Evolutionary conservation across 2,329 filamentous ascomycete genomes (phyloP).

Genomic region (Trichoderma polysporum): DNA sequence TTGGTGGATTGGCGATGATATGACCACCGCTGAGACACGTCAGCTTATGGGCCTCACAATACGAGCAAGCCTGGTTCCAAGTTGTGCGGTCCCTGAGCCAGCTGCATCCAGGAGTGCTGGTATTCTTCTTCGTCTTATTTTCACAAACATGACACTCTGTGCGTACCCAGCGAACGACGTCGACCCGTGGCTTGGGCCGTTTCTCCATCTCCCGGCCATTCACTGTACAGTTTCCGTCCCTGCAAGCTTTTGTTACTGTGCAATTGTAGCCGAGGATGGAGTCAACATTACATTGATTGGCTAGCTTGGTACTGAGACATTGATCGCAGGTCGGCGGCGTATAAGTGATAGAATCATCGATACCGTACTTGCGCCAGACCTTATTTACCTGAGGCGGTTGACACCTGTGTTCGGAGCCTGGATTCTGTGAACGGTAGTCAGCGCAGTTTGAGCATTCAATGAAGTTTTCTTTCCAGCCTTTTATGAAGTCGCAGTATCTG

Average conservation of each 20-base stretch:
- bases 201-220: slow-evolving; percentile 17
- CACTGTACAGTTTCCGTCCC: slow-evolving; percentile 5
- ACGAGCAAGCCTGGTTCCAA: slow-evolving; percentile 27
- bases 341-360: slow-evolving; percentile 21
- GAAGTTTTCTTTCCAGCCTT: slow-evolving; percentile 7
- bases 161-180: slow-evolving; percentile 27
- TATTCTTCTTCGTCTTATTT: slow-evolving; percentile 17
- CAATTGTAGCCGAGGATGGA: slow-evolving; percentile 25
- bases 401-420: slow-evolving; percentile 20
- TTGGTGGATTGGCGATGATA: slow-evolving; percentile 18
- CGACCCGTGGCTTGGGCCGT: slow-evolving; percentile 24
- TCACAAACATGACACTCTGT: slow-evolving; percentile 28
- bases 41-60: slow-evolving; percentile 24
- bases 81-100: slow-evolving; percentile 26
- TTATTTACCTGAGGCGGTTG: not conserved
- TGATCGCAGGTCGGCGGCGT: slow-evolving; percentile 19
- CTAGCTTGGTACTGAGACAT: slow-evolving; percentile 15
- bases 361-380: slow-evolving; percentile 24
- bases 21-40: slow-evolving; percentile 26
- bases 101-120: slow-evolving; percentile 21
- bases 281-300: slow-evolving; percentile 27
- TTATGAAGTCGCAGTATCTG: slow-evolving; percentile 22
- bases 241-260: slow-evolving; percentile 21
- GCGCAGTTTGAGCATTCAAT: slow-evolving; percentile 31
- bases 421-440: slow-evolving; percentile 24